phyloP scores from a whole-genome alignment of 106 monocot species.

The Dendrobium huoshanense region DNA sequence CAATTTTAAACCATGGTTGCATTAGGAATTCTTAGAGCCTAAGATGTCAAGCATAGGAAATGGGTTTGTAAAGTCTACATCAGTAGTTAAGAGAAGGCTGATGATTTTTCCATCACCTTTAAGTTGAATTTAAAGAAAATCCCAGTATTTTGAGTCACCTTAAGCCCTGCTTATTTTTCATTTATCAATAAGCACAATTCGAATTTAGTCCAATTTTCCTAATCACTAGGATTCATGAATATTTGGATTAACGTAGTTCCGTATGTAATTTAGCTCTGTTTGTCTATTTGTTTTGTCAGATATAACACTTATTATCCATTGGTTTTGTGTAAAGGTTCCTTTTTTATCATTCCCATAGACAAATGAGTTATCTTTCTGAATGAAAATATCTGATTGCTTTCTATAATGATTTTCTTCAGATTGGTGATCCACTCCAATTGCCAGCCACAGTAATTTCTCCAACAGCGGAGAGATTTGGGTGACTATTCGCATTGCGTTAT shows the following conservation, averaged over 20 bases:
- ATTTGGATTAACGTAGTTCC: not conserved
- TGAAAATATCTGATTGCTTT: not conserved
- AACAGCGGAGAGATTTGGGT: constrained; percentile 80
- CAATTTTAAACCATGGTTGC: too few species aligned
- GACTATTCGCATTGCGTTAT: not conserved
- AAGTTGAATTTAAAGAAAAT: too few species aligned
- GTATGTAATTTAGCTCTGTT: not conserved
- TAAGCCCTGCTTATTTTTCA: not conserved
- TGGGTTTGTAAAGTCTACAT: constrained; percentile 1
- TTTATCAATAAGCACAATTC: not conserved
- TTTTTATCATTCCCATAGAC: not conserved
- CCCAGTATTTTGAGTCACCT: not conserved
- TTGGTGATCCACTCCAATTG: constrained; percentile 96
- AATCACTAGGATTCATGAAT: not conserved
- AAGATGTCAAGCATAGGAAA: not conserved
- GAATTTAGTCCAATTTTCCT: not conserved
- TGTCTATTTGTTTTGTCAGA: not conserved
- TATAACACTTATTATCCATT: not conserved
- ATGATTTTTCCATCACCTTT: too few species aligned
- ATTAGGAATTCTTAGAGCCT: too few species aligned
- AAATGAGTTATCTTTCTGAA: not conserved
- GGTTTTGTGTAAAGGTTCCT: not conserved
- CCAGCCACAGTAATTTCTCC: constrained; percentile 98
- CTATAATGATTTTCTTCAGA: constrained; percentile 27
- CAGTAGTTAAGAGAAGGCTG: not conserved